A percentile compares a stretch with the other conserved stretches of the same genome.
Conservation (phyloP, 2,329 filamentous ascomycete species). For the Clonostachys solani region DNA sequence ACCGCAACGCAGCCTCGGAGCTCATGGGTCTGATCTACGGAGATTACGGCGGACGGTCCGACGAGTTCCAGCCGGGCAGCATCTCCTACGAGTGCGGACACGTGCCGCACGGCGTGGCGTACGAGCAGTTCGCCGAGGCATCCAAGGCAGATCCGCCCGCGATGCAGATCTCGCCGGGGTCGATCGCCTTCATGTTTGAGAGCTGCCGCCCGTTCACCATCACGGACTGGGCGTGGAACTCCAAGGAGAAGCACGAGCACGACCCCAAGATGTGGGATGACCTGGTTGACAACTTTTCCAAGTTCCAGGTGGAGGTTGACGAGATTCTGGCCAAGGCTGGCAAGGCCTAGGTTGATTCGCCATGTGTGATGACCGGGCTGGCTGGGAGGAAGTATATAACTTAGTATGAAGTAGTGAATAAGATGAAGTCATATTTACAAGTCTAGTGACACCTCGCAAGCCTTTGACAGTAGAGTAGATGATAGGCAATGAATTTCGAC, state of each 20-base stretch:
- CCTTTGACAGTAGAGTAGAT: too few relatives aligned
- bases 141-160: conserved; percentile 37
- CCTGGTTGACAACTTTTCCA: conserved; percentile 46
- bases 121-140: conserved; percentile 41
- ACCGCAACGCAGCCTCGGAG: conserved; percentile 54
- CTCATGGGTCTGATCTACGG: conserved; percentile 48
- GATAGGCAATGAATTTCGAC: too few relatives aligned
- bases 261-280: conserved; percentile 50
- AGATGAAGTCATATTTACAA: too few relatives aligned
- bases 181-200: conserved; percentile 47
- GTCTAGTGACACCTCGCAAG: too few relatives aligned
- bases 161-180: conserved; percentile 38
- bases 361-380: too few relatives aligned
- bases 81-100: conserved; percentile 30
- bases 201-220: conserved; percentile 49
- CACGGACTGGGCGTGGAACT: conserved; percentile 47
- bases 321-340: neutral
- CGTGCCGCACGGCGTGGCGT: conserved; percentile 45
- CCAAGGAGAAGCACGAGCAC: conserved; percentile 32
- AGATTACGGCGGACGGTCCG: conserved; percentile 40
- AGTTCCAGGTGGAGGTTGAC: neutral
- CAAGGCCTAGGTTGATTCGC: too few relatives aligned
- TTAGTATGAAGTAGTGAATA: too few relatives aligned
- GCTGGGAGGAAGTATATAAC: too few relatives aligned
- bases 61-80: conserved; percentile 41